These are phyloP conservation scores for Brassica napus DNA, from an alignment of 345 rosid genomes.

Conservation along the genomic window DNA sequence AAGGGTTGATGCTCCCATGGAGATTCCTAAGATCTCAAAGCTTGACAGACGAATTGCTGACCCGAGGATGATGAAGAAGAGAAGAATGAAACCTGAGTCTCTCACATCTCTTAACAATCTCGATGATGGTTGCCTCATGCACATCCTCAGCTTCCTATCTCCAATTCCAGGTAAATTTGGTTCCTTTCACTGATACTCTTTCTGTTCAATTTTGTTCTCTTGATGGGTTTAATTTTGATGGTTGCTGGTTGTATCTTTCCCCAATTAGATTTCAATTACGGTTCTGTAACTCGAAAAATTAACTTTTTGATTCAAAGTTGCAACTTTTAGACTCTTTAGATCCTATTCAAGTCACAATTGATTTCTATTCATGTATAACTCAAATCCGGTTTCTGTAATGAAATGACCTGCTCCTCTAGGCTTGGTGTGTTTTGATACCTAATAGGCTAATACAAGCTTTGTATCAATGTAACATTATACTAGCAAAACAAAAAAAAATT, in stretches of 20 bases:
- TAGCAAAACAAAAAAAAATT: not conserved
- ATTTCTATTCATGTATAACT: not conserved
- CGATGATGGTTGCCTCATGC: conserved; percentile 99
- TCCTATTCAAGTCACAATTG: not conserved
- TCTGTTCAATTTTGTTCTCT: conserved; percentile 6
- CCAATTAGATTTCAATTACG: conserved; percentile 1
- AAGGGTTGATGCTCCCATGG: conserved; percentile 38
- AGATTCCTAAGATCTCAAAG: conserved; percentile 16
- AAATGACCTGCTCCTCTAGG: not conserved
- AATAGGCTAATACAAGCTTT: not conserved
- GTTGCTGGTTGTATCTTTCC: not conserved
- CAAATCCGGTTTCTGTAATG: not conserved
- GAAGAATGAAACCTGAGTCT: conserved; percentile 17
- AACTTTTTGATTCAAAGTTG: not conserved
- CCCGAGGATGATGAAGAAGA: conserved; percentile 26
- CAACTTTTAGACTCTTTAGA: not conserved
- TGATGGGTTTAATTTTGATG: not conserved
- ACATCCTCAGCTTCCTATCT: conserved; percentile 88
- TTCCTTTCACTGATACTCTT: not conserved
- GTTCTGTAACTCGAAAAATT: not conserved
- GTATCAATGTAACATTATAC: not conserved
- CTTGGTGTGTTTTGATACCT: not conserved
- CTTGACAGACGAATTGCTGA: not conserved
- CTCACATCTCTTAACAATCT: conserved; percentile 61
- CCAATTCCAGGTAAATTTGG: conserved; percentile 74